Evolutionary conservation across 2,329 filamentous ascomycete genomes (phyloP).

Genomic region (Huntiella moniliformis): DNA sequence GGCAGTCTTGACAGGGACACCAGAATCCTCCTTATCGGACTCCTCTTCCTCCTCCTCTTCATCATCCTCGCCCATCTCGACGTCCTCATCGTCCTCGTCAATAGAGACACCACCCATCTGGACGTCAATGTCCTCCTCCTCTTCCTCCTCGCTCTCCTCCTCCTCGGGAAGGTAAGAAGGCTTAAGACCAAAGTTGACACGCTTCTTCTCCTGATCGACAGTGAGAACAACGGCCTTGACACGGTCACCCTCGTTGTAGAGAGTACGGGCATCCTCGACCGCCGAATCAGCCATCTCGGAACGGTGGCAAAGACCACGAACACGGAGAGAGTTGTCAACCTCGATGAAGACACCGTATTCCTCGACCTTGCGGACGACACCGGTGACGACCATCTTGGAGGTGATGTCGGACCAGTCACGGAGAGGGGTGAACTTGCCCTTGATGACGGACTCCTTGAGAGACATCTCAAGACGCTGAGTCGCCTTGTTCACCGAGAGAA

Average conservation of each 20-base stretch:
- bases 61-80: constrained; percentile 21
- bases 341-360: constrained; percentile 91
- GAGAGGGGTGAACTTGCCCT: constrained; percentile 57
- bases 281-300: constrained; percentile 76
- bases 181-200: constrained; percentile 80
- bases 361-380: constrained; percentile 81
- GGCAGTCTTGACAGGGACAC: constrained; percentile 18
- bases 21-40: constrained; percentile 24
- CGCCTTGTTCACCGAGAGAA: constrained; percentile 51
- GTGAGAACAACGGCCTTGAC: constrained; percentile 82
- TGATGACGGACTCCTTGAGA: constrained; percentile 67
- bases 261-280: constrained; percentile 67
- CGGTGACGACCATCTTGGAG: constrained; percentile 65
- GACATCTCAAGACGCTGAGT: constrained; percentile 65
- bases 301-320: constrained; percentile 84
- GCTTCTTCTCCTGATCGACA: constrained; percentile 54
- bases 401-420: constrained; percentile 61
- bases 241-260: constrained; percentile 78
- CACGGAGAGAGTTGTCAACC: constrained; percentile 67
- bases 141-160: constrained; percentile 27
- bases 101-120: constrained; percentile 28
- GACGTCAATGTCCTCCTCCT: constrained; percentile 29
- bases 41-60: constrained; percentile 20
- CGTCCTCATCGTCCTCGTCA: constrained; percentile 21
- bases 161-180: constrained; percentile 67